These are phyloP conservation scores for Malania oleifera DNA, from an alignment of 164 flowering plant genomes.

Conservation along the genomic window DNA sequence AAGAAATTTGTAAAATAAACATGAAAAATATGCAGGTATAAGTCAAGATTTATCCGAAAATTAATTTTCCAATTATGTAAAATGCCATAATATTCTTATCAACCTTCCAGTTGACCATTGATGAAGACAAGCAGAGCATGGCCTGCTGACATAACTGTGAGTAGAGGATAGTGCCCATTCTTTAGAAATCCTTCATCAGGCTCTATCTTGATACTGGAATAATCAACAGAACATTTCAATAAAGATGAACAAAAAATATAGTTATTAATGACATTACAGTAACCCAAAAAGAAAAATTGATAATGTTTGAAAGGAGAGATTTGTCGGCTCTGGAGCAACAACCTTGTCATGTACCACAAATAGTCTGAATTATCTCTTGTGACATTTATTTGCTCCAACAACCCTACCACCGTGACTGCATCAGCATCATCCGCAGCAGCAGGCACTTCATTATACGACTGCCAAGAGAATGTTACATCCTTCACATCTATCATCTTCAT, in stretches of 20 bases:
- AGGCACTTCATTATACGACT: slow-evolving; percentile 63
- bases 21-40: background rate
- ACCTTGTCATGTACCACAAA: slow-evolving; percentile 91
- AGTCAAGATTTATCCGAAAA: background rate
- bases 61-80: background rate
- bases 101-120: slow-evolving; percentile 75
- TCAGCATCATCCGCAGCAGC: slow-evolving; percentile 42
- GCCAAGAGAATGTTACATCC: slow-evolving; percentile 48
- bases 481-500: slow-evolving; percentile 39
- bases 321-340: no score
- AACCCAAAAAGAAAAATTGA: background rate
- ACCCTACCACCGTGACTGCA: slow-evolving; percentile 33
- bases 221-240: background rate
- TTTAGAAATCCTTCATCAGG: slow-evolving; percentile 57
- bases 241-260: background rate
- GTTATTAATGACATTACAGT: no score
- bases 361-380: slow-evolving; percentile 80
- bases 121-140: slow-evolving; percentile 82
- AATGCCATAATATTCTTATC: background rate
- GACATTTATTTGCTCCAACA: slow-evolving; percentile 67
- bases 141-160: slow-evolving; percentile 78
- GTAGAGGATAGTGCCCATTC: slow-evolving; percentile 53
- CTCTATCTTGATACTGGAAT: slow-evolving; percentile 50
- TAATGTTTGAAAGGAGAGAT: background rate
- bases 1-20: background rate